Evolutionary conservation across 1,284 basidiomycete genomes (phyloP), one percentile per base, ranked within the genome.

Genomic region (Coniferiporia weirii): DNA sequence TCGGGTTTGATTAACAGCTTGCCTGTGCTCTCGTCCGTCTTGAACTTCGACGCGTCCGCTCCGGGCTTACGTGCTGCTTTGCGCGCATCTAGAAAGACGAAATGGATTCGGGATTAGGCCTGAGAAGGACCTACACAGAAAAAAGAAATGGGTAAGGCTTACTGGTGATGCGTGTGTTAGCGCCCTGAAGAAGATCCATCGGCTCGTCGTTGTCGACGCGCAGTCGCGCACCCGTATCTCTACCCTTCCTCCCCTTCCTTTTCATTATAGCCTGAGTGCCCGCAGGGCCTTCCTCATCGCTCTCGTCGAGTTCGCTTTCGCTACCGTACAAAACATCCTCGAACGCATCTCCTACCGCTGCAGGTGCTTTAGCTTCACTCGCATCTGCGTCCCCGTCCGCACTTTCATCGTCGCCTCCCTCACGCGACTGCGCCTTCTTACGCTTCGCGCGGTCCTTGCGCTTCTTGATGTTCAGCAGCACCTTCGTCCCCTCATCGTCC

Each of bases 301-400:
- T 89, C 59, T 85, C 85, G 1, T 84, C 88, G 32, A 85, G 72
- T 66, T 95, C 94, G 63, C 91, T 93, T 68, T 95, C 93, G 67
- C 92, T 95, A 49, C 94, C 95, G 70, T 98, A 97, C 13, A 98
- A 75, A 1, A 96, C 92, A 70, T 98, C 94, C 71, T 98, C 95
- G 66, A 97, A 98, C 0, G 94, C 93, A 69, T 95, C 90, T 7
- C 93, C 93, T 4, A 83, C 79, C 2, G 76, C 76, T 55, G 69
- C 79, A 70, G 81, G 85, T 47, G 68, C 69, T 52, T 69, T 65
- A 44, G 73, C 71, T 40, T 61, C 71, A 3, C 17, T 19, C 76
- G 82, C 48, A 38, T 56, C 52, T 49, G 58, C 43, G 38, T 49
- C 59, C 47, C 58, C 47, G 22, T 66, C 46, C 62, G 60, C 27